phyloP scores from a whole-genome alignment of 2,329 filamentous ascomycete species.

The Pseudopyricularia javanii region DNA sequence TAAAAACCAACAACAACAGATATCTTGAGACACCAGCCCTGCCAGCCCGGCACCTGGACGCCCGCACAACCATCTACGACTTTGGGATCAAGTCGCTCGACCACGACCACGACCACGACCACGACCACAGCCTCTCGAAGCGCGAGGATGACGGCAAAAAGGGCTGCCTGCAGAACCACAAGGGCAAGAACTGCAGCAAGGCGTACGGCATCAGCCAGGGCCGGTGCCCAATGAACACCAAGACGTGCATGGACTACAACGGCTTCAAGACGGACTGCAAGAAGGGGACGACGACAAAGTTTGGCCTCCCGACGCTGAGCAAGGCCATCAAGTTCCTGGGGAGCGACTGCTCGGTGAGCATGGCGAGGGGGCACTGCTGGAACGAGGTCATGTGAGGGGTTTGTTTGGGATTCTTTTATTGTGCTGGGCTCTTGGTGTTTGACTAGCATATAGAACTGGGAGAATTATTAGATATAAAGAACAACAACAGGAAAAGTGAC shows the following conservation, averaged over 20 bases:
- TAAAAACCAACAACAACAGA: background rate
- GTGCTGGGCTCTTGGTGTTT: too few relatives aligned
- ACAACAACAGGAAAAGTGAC: too few relatives aligned
- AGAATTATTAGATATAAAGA: too few relatives aligned
- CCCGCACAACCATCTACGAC: background rate
- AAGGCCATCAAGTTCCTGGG: constrained; percentile 2
- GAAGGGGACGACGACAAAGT: constrained; percentile 1
- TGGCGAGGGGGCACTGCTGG: constrained; percentile 2
- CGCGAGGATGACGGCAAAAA: background rate
- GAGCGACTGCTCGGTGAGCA: constrained; percentile 2
- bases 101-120: background rate
- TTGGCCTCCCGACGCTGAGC: constrained; percentile 1
- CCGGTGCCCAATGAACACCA: background rate
- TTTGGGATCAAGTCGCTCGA: constrained; percentile 3
- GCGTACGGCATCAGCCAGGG: background rate
- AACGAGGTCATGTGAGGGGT: constrained; percentile 2
- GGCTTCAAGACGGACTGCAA: constrained; percentile 4
- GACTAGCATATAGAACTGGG: too few relatives aligned
- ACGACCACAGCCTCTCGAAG: background rate
- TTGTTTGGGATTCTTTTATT: too few relatives aligned
- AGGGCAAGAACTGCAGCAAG: constrained; percentile 3
- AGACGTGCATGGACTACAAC: constrained; percentile 4
- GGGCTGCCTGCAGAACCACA: constrained; percentile 2
- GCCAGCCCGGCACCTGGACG: background rate
- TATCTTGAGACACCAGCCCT: constrained; percentile 1